Evolutionary conservation across 2,329 filamentous ascomycete species (phyloP), one percentile per base, ranked within the genome.

Genomic region (Fusarium transvaalense): DNA sequence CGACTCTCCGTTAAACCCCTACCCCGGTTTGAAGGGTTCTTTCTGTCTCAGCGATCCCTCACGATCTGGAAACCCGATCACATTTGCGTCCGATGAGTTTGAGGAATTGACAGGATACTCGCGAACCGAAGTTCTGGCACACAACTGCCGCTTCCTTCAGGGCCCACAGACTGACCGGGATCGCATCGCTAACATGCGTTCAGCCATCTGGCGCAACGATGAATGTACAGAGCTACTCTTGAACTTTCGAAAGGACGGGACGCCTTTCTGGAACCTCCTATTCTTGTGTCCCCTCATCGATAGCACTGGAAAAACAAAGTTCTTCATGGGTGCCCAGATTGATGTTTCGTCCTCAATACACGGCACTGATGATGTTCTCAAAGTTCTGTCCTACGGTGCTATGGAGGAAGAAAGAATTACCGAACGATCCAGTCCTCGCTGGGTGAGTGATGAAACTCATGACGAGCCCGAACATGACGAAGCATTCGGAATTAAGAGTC

Each of bases 201-300:
- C 78, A 1, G 76, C 80, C 1, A 80, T 86, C 5, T 76, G 78
- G 53, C 74, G 74, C 3, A 76, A 78, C 0, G 78, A 84, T 52
- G 84, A 85, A 59, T 80, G 78, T 0, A 79, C 84, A 1, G 85
- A 87, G 64, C 74, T 87, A 4, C 64, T 87, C 4, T 77, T 87
- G 10, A 87, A 86, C 64, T 83, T 85, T 61, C 79, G 80, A 19
- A 82, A 84, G 56, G 82, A 83, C 46, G 85, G 84, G 10, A 78
- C 82, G 23, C 83, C 84, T 0, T 87, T 86, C 68, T 87, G 84
- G 85, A 89, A 88, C 51, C 72, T 89, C 10, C 76, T 89, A 0
- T 87, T 85, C 50, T 75, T 84, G 2, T 82, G 84, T 46, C 87
- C 88, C 0, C 75, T 90, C 1, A 78, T 81, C 25, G 83, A 87